These are phyloP conservation scores for Calonectria hawksworthii DNA, from an alignment of 2,329 filamentous ascomycete genomes.

Conservation along the genomic window DNA sequence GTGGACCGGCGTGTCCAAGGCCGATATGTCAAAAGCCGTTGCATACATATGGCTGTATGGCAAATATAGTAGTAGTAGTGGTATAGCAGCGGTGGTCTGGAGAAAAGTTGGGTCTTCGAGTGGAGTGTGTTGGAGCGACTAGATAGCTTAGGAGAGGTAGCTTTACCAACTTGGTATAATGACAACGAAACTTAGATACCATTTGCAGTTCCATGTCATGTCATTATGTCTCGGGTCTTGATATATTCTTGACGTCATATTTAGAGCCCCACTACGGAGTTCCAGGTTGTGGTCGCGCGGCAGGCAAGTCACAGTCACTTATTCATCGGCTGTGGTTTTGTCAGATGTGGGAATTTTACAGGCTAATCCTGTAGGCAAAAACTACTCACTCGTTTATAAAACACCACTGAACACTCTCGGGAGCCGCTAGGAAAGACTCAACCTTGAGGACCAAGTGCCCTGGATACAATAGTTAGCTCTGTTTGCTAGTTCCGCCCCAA, in stretches of 20 bases:
- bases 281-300: not conserved
- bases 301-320: not conserved
- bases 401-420: slow-evolving; percentile 41
- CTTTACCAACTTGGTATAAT: slow-evolving; percentile 16
- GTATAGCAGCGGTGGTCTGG: not conserved
- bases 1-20: slow-evolving; percentile 3
- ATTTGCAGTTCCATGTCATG: slow-evolving; percentile 10
- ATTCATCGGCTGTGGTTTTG: slow-evolving; percentile 5
- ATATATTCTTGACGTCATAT: not conserved
- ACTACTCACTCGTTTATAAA: slow-evolving; percentile 40
- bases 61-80: not conserved
- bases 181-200: slow-evolving; percentile 12
- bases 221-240: slow-evolving; percentile 4
- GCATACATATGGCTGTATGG: slow-evolving; percentile 8
- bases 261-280: not conserved
- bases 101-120: not conserved
- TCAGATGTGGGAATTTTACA: not conserved
- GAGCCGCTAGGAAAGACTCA: slow-evolving; percentile 45
- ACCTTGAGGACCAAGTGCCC: slow-evolving; percentile 47
- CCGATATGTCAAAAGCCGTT: not conserved
- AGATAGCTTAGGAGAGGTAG: slow-evolving; percentile 8
- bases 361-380: not conserved
- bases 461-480: slow-evolving; percentile 33
- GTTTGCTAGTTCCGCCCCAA: not conserved
- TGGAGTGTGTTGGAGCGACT: slow-evolving; percentile 17